Conservation (phyloP, 108 stramenopile species). For the Skeletonema menzelii region DNA sequence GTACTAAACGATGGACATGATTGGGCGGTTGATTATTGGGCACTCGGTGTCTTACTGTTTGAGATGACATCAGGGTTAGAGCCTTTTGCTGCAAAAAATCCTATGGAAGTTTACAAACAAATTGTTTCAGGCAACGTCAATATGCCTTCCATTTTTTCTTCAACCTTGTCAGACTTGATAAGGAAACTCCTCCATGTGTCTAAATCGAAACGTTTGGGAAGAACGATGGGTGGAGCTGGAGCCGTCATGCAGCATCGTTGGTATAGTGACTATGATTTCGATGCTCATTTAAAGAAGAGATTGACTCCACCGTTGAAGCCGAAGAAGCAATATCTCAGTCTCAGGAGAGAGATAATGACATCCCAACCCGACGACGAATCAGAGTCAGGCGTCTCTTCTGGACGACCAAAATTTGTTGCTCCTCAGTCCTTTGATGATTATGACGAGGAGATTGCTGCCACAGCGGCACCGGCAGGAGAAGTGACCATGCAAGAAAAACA, state of each 20-base stretch:
- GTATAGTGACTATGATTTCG: conserved; percentile 81
- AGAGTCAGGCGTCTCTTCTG: too few relatives aligned
- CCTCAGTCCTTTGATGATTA: too few relatives aligned
- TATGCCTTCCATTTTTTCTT: conserved; percentile 43
- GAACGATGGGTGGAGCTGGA: conserved; percentile 77
- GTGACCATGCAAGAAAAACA: too few relatives aligned
- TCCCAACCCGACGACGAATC: too few relatives aligned
- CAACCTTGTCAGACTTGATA: conserved; percentile 59
- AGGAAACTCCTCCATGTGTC: conserved; percentile 68
- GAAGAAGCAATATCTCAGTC: conserved; percentile 41
- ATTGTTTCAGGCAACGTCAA: conserved; percentile 49
- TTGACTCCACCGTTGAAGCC: conserved; percentile 62
- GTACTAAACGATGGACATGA: conserved; percentile 83
- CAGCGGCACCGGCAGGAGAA: too few relatives aligned
- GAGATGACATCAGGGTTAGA: conserved; percentile 67
- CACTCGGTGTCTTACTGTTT: conserved; percentile 67
- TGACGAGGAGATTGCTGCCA: too few relatives aligned
- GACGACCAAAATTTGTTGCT: too few relatives aligned
- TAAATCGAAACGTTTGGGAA: conserved; percentile 76
- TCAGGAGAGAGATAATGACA: too few relatives aligned
- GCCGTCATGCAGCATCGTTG: conserved; percentile 87
- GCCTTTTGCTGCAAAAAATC: conserved; percentile 69
- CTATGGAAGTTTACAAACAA: conserved; percentile 54
- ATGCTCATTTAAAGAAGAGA: conserved; percentile 62
- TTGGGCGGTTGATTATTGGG: conserved; percentile 79